phyloP scores from a whole-genome alignment of 2,329 filamentous ascomycete species.

The Aspergillus awamori region DNA sequence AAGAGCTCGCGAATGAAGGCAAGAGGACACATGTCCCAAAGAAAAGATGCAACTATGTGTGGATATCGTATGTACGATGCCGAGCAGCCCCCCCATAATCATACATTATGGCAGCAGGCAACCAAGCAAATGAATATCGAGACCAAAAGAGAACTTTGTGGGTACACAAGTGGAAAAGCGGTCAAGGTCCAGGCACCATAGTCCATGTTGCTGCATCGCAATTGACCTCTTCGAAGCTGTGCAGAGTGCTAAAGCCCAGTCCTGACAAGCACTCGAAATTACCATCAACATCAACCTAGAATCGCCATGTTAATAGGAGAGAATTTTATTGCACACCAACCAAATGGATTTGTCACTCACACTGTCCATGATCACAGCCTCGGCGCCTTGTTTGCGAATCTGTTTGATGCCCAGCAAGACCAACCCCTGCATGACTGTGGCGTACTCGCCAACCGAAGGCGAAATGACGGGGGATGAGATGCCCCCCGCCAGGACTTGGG shows the following conservation, averaged over 20 bases:
- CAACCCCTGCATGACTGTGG: conserved; percentile 74
- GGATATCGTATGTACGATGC: conserved; percentile 17
- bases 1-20: neutral
- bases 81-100: neutral
- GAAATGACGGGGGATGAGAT: conserved; percentile 80
- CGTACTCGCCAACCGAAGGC: conserved; percentile 67
- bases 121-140: neutral
- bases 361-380: conserved; percentile 76
- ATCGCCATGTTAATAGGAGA: conserved; percentile 29
- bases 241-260: conserved; percentile 79
- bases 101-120: neutral
- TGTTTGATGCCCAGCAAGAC: conserved; percentile 80
- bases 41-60: conserved; percentile 13
- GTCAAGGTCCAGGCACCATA: conserved; percentile 49
- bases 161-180: conserved; percentile 1
- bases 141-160: neutral
- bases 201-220: conserved; percentile 67
- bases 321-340: neutral
- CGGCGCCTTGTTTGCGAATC: conserved; percentile 75
- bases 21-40: neutral
- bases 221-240: conserved; percentile 81
- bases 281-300: conserved; percentile 70
- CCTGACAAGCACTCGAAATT: conserved; percentile 71
- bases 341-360: conserved; percentile 55
- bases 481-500: conserved; percentile 64